Percentiles rank a stretch among this genome's conserved stretches.
Conservation (phyloP, 2,329 filamentous ascomycete genomes). For the Fusarium siculi region DNA sequence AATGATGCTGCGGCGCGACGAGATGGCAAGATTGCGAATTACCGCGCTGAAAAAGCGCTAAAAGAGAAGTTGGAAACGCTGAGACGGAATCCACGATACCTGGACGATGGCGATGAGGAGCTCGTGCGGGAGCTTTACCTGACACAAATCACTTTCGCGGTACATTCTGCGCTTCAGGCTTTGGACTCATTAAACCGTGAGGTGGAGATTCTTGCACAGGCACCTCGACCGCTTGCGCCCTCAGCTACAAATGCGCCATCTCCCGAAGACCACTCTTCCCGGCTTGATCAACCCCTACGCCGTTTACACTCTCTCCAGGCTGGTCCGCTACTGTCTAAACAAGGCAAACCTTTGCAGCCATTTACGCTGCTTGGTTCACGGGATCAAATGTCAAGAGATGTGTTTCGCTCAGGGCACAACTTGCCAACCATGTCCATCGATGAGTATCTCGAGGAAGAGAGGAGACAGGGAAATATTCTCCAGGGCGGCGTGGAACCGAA, state of each 20-base stretch:
- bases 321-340: slow-evolving; percentile 79
- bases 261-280: slow-evolving; percentile 67
- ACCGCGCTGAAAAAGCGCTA: slow-evolving; percentile 85
- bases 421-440: slow-evolving; percentile 98
- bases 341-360: slow-evolving; percentile 87
- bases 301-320: slow-evolving; percentile 61
- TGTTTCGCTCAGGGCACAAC: slow-evolving; percentile 92
- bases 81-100: slow-evolving; percentile 59
- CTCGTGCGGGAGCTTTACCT: slow-evolving; percentile 82
- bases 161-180: slow-evolving; percentile 84
- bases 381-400: slow-evolving; percentile 78
- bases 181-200: slow-evolving; percentile 91
- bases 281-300: slow-evolving; percentile 73
- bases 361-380: slow-evolving; percentile 87
- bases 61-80: slow-evolving; percentile 79
- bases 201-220: slow-evolving; percentile 80
- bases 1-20: slow-evolving; percentile 73
- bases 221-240: slow-evolving; percentile 66
- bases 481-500: slow-evolving; percentile 85
- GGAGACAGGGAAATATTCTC: slow-evolving; percentile 84
- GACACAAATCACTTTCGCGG: slow-evolving; percentile 76
- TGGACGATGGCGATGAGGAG: slow-evolving; percentile 80
- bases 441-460: slow-evolving; percentile 95
- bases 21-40: slow-evolving; percentile 86
- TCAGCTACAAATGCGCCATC: slow-evolving; percentile 59